Conservation (phyloP, 768 basidiomycete species). For the Tulasnella sp. region DNA sequence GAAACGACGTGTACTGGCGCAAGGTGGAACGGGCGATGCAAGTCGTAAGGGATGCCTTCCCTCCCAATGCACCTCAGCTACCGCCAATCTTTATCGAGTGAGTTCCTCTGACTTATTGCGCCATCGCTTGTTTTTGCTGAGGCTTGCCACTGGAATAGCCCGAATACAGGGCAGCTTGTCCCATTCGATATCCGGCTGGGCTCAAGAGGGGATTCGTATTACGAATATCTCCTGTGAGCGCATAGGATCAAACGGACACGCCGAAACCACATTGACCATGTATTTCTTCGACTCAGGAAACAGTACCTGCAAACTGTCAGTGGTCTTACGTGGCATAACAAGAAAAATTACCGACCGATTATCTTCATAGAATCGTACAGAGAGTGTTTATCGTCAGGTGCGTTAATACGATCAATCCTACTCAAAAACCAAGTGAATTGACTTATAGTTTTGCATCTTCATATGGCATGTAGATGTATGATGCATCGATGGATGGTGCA, state of each 20-base stretch:
- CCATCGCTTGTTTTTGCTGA: not conserved
- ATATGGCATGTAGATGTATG: conserved; percentile 61
- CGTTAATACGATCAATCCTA: conserved; percentile 19
- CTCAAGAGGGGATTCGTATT: conserved; percentile 87
- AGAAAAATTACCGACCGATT: no score
- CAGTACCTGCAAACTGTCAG: conserved; percentile 74
- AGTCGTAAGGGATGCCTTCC: not conserved
- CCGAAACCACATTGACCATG: not conserved
- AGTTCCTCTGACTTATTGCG: conserved; percentile 1
- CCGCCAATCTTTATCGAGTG: conserved; percentile 5
- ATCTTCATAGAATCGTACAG: conserved; percentile 43
- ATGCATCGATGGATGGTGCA: conserved; percentile 71
- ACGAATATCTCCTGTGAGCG: conserved; percentile 75
- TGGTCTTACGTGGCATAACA: no score
- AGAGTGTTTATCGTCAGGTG: conserved; percentile 67
- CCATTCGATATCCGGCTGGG: conserved; percentile 76
- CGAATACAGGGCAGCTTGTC: conserved; percentile 42
- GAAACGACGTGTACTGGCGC: conserved; percentile 69
- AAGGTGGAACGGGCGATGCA: conserved; percentile 46
- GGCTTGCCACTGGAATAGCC: conserved; percentile 28
- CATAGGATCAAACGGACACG: not conserved
- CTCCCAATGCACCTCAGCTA: not conserved
- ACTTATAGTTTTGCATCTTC: no score
- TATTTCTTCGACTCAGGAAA: conserved; percentile 33
- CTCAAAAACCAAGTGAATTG: no score